Evolutionary conservation across 371 early-diverging fungal genomes (phyloP), one percentile per base, ranked within the genome.

Genomic region (Mucor sp.): DNA sequence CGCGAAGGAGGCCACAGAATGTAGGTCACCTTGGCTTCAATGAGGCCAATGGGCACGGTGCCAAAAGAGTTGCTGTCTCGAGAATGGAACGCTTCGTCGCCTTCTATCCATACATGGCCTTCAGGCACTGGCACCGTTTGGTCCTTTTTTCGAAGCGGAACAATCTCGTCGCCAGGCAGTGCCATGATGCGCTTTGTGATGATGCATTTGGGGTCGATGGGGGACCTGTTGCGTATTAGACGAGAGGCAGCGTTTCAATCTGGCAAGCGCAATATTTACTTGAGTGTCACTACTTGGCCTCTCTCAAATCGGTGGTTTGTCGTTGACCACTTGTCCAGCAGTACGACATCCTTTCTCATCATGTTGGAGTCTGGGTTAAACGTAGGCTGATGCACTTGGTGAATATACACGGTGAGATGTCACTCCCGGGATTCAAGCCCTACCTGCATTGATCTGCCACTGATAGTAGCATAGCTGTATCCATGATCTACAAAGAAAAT

Each of bases 21-120:
- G 58, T 75, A 71, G 14, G 79, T 72, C 1, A 87, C 92, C 53
- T 87, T 83, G 14, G 89, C 86, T 32, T 72, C 79, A 35, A 94
- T 80, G 27, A 94, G 75, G 6, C 86, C 93, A 67, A 94, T 74
- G 4, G 94, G 91, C 85, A 90, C 90, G 0, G 95, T 92, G 61
- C 97, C 97, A 81, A 91, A 95, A 4, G 82, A 68, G 75, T 94
- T 95, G 71, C 94, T 93, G 67, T 97, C 97, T 63, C 81, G 84
- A 62, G 94, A 94, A 74, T 91, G 91, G 71, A 91, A 93, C 37
- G 87, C 82, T 72, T 95, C 96, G 71, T 97, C 97, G 23, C 93
- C 91, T 79, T 97, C 97, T 53, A 96, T 85, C 97, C 97, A 97
- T 71, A 92, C 92, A 74, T 95, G 92, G 2, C 97, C 97, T 73